phyloP scores from a whole-genome alignment of 2,329 filamentous ascomycete genomes.

The Penicillium sp. region DNA sequence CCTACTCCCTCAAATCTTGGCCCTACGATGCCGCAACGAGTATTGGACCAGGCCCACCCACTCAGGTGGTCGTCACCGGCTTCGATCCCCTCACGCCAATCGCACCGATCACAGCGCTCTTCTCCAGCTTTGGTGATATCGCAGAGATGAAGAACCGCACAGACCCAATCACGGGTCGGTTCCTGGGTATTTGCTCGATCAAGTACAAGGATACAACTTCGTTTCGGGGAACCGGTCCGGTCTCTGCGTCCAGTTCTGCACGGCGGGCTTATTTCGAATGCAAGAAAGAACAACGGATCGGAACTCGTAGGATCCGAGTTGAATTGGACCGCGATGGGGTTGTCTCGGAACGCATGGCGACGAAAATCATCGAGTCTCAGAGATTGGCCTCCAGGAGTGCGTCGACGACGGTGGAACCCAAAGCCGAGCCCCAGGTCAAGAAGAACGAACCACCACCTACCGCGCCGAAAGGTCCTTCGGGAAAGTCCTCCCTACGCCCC shows the following conservation, averaged over 20 bases:
- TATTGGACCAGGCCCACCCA: constrained; percentile 84
- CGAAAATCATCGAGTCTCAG: constrained; percentile 71
- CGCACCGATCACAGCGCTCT: constrained; percentile 42
- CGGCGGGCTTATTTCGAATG: constrained; percentile 74
- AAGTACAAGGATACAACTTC: constrained; percentile 75
- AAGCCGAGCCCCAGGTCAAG: constrained; percentile 46
- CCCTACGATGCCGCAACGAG: constrained; percentile 80
- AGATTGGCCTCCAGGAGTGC: constrained; percentile 54
- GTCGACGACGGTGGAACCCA: constrained; percentile 31
- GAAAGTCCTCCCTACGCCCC: constrained; percentile 47
- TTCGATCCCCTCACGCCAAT: constrained; percentile 89
- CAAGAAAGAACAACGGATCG: constrained; percentile 79
- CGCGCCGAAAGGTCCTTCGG: constrained; percentile 83
- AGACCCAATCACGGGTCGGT: constrained; percentile 91
- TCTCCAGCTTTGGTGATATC: constrained; percentile 66
- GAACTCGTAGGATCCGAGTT: constrained; percentile 75
- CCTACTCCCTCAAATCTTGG: constrained; percentile 82
- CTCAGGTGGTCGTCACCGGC: constrained; percentile 91
- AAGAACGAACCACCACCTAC: constrained; percentile 73
- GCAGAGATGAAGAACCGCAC: constrained; percentile 91
- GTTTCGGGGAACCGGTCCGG: constrained; percentile 55
- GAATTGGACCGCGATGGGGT: constrained; percentile 88
- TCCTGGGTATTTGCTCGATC: constrained; percentile 90
- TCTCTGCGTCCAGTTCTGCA: constrained; percentile 78
- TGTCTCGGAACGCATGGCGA: constrained; percentile 77